A percentile compares a stretch with the other conserved stretches of the same genome.
Evolutionary conservation across 176 grass and related monocot genomes (phyloP).

Genomic region (barley (Hordeum vulgare)): MorexV3_pseudomolecules_assembly NC_058524.1:163297640-163298139

Average conservation of each 20-base stretch:
- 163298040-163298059: constrained; percentile 71
- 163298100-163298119: constrained; percentile 57
- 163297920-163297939: constrained; percentile 59
- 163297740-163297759: constrained; percentile 63
- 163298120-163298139: constrained; percentile 71
- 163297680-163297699: constrained; percentile 41
- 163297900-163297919: constrained; percentile 75
- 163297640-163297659: constrained; percentile 70
- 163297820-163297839: neutral
- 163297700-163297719: constrained; percentile 37
- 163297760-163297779: constrained; percentile 52
- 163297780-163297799: neutral
- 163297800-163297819: neutral
- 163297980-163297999: constrained; percentile 62
- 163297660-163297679: constrained; percentile 83
- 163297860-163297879: constrained; percentile 56
- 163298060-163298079: constrained; percentile 79
- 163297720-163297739: constrained; percentile 8
- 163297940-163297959: constrained; percentile 76
- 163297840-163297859: neutral
- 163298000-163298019: constrained; percentile 81
- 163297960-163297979: constrained; percentile 68
- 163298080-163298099: constrained; percentile 71
- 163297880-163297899: constrained; percentile 71
- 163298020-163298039: constrained; percentile 86